A percentile compares a stretch with the other conserved stretches of the same genome.
Conservation (phyloP, 805 yeast genomes). For the Ogataea ramenticola region DNA sequence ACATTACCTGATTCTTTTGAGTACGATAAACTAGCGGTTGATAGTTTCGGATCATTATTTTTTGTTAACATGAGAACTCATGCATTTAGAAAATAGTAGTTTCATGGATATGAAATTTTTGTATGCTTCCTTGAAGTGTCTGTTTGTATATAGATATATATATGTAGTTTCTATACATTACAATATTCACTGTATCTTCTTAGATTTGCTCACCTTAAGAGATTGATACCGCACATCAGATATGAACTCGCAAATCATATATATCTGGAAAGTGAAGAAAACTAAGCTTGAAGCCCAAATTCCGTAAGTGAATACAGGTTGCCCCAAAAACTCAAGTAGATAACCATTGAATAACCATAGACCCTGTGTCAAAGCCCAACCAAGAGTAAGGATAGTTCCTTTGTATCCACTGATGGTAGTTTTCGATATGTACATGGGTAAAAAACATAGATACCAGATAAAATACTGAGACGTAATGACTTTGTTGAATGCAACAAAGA, state of each 20-base stretch:
- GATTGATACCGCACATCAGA: constrained; percentile 7
- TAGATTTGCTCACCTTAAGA: neutral
- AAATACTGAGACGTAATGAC: constrained; percentile 94
- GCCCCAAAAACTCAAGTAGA: constrained; percentile 72
- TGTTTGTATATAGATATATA: no score
- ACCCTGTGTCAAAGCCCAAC: constrained; percentile 72
- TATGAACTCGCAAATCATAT: constrained; percentile 13
- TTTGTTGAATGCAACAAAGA: constrained; percentile 73
- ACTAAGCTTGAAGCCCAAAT: constrained; percentile 17
- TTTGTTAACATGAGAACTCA: no score
- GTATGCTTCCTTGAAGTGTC: no score
- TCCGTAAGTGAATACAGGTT: constrained; percentile 23
- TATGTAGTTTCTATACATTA: no score
- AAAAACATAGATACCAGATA: constrained; percentile 83
- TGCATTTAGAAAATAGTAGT: no score
- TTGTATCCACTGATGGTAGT: constrained; percentile 30
- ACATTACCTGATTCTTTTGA: no score
- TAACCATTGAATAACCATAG: constrained; percentile 77
- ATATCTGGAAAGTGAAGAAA: constrained; percentile 21
- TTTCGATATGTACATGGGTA: constrained; percentile 62
- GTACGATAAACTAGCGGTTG: no score
- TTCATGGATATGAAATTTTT: no score
- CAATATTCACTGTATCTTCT: neutral
- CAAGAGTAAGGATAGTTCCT: constrained; percentile 34
- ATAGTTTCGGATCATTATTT: no score